These are phyloP conservation scores for Sanghuangporus weigelae DNA, from an alignment of 1,284 basidiomycete genomes.

Conservation along the genomic window DNA sequence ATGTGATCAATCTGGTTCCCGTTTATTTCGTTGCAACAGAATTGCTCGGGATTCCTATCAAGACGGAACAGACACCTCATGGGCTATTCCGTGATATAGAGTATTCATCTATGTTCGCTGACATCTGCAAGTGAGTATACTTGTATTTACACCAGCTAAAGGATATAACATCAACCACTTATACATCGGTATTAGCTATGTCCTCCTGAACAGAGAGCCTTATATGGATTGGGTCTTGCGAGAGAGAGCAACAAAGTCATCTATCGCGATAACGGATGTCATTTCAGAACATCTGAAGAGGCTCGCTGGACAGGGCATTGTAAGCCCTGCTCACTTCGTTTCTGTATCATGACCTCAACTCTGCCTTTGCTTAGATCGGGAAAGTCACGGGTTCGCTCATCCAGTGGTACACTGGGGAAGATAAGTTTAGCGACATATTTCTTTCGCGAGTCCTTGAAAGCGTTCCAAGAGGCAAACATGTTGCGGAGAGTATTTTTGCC, in stretches of 20 bases:
- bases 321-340: slow-evolving; percentile 18
- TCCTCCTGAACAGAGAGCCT: slow-evolving; percentile 52
- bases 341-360: neutral
- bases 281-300: slow-evolving; percentile 38
- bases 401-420: slow-evolving; percentile 21
- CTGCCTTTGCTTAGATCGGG: slow-evolving; percentile 12
- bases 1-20: slow-evolving; percentile 66
- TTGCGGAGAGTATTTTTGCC: slow-evolving; percentile 40
- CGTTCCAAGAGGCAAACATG: slow-evolving; percentile 17
- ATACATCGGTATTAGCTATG: slow-evolving; percentile 38
- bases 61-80: slow-evolving; percentile 38
- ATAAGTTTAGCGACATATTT: slow-evolving; percentile 23
- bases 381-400: slow-evolving; percentile 19
- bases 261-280: slow-evolving; percentile 35
- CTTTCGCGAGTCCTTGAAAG: slow-evolving; percentile 17
- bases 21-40: slow-evolving; percentile 60
- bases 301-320: slow-evolving; percentile 22
- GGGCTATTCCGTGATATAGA: slow-evolving; percentile 48
- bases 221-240: slow-evolving; percentile 56
- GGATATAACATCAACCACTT: neutral
- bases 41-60: slow-evolving; percentile 62
- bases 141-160: neutral
- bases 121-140: slow-evolving; percentile 46
- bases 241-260: slow-evolving; percentile 38
- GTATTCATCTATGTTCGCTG: slow-evolving; percentile 46